Base-by-base conservation (phyloP, 768 basidiomycete genomes). In the Boletus rubescentipes region DNA sequence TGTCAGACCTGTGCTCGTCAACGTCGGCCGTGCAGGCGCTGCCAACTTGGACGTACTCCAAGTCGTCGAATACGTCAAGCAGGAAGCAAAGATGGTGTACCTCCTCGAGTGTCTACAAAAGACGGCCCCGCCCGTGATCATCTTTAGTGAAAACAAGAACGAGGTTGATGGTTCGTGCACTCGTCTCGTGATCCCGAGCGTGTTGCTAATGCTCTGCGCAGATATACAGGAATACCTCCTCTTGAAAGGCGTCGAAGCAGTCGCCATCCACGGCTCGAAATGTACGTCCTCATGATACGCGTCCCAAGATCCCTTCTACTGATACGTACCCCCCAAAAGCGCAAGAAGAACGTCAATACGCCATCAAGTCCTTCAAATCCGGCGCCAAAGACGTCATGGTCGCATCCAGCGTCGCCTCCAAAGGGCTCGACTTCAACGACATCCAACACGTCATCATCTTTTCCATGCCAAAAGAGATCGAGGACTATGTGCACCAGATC, bases 11-110 rank as follows among this genome's bases (percentile, higher is more conserved):
- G 81, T 99, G 14, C 78, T 98, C 30, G 94, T 99, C 60, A 99
- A 99, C 68, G 95, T 98, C 40, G 96, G 97, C 21, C 89, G 97
- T 65, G 96, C 97, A 8, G 97, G 97, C 65, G 97, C 97, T 20
- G 97, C 97, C 38, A 96, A 95, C 71, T 73, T 99, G 69, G 96
- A 98, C 66, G 93, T 99, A 3, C 79, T 98, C 29, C 93, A 94
- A 66, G 90, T 98, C 30, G 92, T 98, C 20, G 97, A 99, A 74
- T 98, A 97, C 63, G 97, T 99, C 63, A 99, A 99, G 73, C 94
- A 97, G 68, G 97, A 98, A 73, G 97, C 97, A 0, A 99, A 99
- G 73, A 98, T 98, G 97, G 95, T 99, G 1, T 99, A 98, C 71
- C 80, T 98, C 15, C 77, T 99, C 43, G 97, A 99, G 71, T 98